Percentiles rank a stretch among this genome's conserved stretches.
These are phyloP conservation scores for Emergomyces pasteurianus DNA, from an alignment of 2,329 filamentous ascomycete genomes.

Conservation along the genomic window DNA sequence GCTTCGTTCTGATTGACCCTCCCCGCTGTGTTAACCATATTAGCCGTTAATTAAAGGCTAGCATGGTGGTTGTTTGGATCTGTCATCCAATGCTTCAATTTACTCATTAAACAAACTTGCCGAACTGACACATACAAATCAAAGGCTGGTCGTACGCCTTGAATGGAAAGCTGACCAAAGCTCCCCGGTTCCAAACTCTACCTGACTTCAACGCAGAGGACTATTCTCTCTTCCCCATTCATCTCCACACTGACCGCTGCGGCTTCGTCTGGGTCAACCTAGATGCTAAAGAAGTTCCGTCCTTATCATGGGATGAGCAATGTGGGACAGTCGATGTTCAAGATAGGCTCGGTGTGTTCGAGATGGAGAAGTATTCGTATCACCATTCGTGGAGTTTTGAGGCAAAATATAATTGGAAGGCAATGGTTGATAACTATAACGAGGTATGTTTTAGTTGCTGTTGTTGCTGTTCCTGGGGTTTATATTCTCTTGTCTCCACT, in stretches of 20 bases:
- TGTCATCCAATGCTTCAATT: background rate
- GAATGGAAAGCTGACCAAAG: constrained; percentile 46
- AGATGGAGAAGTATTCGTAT: constrained; percentile 42
- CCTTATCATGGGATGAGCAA: constrained; percentile 42
- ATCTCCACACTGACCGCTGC: constrained; percentile 41
- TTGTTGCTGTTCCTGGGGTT: too few relatives aligned
- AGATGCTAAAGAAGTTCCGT: constrained; percentile 24
- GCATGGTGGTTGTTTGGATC: background rate
- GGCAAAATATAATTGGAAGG: constrained; percentile 50
- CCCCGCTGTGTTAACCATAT: background rate
- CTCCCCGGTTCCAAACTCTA: constrained; percentile 45
- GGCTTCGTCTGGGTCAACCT: constrained; percentile 51
- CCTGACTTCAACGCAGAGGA: constrained; percentile 43
- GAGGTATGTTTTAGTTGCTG: constrained; percentile 19
- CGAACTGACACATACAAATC: background rate
- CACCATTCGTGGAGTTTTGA: constrained; percentile 48
- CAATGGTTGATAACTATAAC: constrained; percentile 53
- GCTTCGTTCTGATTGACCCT: background rate
- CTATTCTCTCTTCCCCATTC: constrained; percentile 44
- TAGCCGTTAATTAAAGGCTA: too few relatives aligned
- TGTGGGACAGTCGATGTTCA: constrained; percentile 40
- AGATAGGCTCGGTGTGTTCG: constrained; percentile 34
- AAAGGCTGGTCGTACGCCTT: constrained; percentile 45
- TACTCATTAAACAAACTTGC: background rate
- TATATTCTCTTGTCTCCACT: too few relatives aligned